These are phyloP conservation scores for Plectranthus barbatus DNA, from an alignment of 257 asterid species.

Conservation along the genomic window DNA sequence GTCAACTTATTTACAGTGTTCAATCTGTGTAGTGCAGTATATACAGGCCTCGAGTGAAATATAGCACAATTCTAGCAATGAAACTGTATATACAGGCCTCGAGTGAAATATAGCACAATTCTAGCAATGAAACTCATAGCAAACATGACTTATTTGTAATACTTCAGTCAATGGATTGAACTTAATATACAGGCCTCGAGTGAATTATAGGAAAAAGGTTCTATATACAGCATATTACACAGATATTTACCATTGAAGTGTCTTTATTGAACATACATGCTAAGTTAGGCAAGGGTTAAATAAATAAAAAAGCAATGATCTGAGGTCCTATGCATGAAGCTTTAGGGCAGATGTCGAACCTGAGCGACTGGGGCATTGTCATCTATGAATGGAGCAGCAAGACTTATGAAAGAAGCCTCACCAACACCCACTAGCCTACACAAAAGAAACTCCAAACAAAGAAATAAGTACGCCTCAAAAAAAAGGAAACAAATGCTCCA, in stretches of 20 bases:
- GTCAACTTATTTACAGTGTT: background rate
- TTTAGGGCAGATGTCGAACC: conserved; percentile 34
- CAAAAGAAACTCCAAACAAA: conserved; percentile 11
- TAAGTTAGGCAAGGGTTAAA: conserved; percentile 1
- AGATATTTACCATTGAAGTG: background rate
- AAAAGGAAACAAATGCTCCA: conserved; percentile 1
- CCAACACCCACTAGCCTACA: conserved; percentile 97
- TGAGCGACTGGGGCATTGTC: conserved; percentile 89
- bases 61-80: background rate
- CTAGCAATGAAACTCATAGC: background rate
- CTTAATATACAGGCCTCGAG: background rate
- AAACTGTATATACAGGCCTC: background rate
- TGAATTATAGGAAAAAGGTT: background rate
- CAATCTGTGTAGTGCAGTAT: background rate
- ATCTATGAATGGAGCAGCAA: conserved; percentile 97
- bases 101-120: background rate
- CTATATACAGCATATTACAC: background rate
- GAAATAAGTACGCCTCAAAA: background rate
- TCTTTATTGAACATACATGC: background rate
- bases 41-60: conserved; percentile 1
- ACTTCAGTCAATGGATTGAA: background rate
- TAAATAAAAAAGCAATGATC: background rate
- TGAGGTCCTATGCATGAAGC: background rate
- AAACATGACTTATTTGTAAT: background rate
- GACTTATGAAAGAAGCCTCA: conserved; percentile 97